A percentile compares a stretch with the other conserved stretches of the same genome.
Conservation (phyloP, 148 eudicot genomes). For the Persicaria maculosa region DNA sequence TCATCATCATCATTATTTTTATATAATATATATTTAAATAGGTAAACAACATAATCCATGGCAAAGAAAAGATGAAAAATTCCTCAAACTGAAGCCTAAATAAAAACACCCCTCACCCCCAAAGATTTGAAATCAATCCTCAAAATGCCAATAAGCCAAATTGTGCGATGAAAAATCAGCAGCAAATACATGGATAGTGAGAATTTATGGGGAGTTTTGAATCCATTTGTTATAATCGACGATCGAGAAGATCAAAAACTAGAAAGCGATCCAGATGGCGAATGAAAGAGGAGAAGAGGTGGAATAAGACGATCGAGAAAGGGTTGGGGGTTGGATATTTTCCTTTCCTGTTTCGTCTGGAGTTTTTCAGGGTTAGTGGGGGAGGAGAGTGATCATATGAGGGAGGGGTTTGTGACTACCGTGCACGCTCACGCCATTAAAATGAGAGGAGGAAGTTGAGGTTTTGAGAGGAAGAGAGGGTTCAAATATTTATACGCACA, state of each 20-base stretch:
- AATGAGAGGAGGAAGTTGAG: slow-evolving; percentile 26
- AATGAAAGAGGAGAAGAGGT: slow-evolving; percentile 9
- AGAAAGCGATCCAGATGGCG: background rate
- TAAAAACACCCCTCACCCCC: too few species aligned
- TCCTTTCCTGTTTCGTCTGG: background rate
- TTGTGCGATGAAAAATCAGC: too few species aligned
- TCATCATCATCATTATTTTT: too few species aligned
- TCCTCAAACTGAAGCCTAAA: too few species aligned
- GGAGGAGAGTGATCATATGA: slow-evolving; percentile 20
- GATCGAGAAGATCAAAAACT: background rate
- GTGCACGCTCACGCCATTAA: slow-evolving; percentile 53
- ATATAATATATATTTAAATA: too few species aligned
- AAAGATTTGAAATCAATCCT: too few species aligned
- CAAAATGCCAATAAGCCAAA: too few species aligned
- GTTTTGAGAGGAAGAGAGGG: slow-evolving; percentile 7
- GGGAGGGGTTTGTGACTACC: slow-evolving; percentile 31
- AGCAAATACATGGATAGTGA: background rate
- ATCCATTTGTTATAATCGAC: too few species aligned
- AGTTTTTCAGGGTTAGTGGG: slow-evolving; percentile 22
- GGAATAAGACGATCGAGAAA: slow-evolving; percentile 4
- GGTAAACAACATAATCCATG: too few species aligned
- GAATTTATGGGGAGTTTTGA: too few species aligned
- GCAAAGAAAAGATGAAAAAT: too few species aligned
- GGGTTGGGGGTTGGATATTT: slow-evolving; percentile 13
- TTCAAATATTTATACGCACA: slow-evolving; percentile 15